These are phyloP conservation scores for Quercus alba DNA, from an alignment of 306 rosid species.

Conservation along the genomic window DNA sequence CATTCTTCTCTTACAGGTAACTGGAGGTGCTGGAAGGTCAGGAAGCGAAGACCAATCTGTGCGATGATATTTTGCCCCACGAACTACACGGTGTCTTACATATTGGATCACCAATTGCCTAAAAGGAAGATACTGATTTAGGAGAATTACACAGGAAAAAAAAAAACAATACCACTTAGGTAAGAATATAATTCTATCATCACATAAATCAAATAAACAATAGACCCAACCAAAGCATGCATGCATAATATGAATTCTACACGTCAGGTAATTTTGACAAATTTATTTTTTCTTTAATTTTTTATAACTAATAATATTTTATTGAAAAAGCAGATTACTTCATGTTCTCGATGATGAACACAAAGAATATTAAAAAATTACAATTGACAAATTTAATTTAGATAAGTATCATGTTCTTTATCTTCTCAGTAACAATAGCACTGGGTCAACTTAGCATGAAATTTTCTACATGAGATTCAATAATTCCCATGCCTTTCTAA, in stretches of 20 bases:
- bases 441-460: slow-evolving; percentile 21
- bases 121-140: slow-evolving; percentile 29
- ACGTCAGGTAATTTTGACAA: neutral
- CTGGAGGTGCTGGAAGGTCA: slow-evolving; percentile 81
- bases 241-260: neutral
- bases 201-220: neutral
- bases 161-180: neutral
- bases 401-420: neutral
- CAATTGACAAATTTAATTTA: neutral
- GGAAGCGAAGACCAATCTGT: slow-evolving; percentile 63
- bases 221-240: neutral
- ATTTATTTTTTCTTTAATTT: no score
- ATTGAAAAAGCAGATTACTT: no score
- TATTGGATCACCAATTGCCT: slow-evolving; percentile 86
- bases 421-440: neutral
- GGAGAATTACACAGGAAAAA: slow-evolving; percentile 19
- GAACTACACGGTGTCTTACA: slow-evolving; percentile 71
- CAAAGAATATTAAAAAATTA: no score
- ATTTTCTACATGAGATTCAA: slow-evolving; percentile 2
- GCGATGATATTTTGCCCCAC: slow-evolving; percentile 72
- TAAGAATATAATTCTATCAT: neutral
- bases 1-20: slow-evolving; percentile 70
- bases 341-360: no score
- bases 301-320: no score
- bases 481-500: neutral